These are phyloP conservation scores for Endocalyx cinctus DNA, from an alignment of 2,329 filamentous ascomycete genomes.

Conservation along the genomic window DNA sequence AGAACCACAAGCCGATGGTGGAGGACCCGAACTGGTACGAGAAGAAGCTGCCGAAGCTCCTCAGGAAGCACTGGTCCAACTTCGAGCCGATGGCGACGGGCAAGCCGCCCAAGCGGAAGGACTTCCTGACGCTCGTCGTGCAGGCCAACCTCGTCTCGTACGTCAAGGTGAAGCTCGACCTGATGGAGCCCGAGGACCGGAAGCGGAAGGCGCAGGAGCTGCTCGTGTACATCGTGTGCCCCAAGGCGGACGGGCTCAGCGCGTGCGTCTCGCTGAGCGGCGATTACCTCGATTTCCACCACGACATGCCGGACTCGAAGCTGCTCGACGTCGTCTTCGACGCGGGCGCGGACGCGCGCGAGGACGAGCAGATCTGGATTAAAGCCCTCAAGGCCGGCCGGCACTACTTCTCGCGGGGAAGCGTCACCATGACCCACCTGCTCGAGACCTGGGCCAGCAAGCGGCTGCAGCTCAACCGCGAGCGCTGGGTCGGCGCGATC, in stretches of 20 bases:
- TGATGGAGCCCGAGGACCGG: slow-evolving; percentile 11
- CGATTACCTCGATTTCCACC: slow-evolving; percentile 28
- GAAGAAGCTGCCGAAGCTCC: slow-evolving; percentile 18
- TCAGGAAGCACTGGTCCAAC: slow-evolving; percentile 25
- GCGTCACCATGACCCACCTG: slow-evolving; percentile 26
- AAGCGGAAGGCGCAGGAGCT: slow-evolving; percentile 26
- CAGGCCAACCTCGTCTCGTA: slow-evolving; percentile 26
- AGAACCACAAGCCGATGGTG: slow-evolving; percentile 24
- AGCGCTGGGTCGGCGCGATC: slow-evolving; percentile 25
- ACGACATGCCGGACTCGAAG: slow-evolving; percentile 27
- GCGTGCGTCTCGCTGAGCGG: slow-evolving; percentile 27
- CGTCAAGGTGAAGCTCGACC: slow-evolving; percentile 16
- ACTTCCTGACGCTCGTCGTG: slow-evolving; percentile 24
- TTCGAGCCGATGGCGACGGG: slow-evolving; percentile 29
- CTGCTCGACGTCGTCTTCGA: slow-evolving; percentile 24
- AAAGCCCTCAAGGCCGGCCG: slow-evolving; percentile 24
- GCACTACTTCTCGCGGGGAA: slow-evolving; percentile 25
- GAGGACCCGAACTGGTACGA: slow-evolving; percentile 29
- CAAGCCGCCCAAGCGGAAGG: slow-evolving; percentile 26
- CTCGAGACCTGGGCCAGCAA: slow-evolving; percentile 25
- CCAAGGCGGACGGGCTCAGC: slow-evolving; percentile 26
- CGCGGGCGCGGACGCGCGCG: slow-evolving; percentile 20
- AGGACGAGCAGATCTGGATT: slow-evolving; percentile 19
- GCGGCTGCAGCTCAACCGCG: slow-evolving; percentile 24
- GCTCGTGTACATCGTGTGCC: slow-evolving; percentile 23